Percentiles rank a stretch among this genome's conserved stretches.
phyloP scores from a whole-genome alignment of 441 rosid species.

The Aleurites moluccanus region DNA sequence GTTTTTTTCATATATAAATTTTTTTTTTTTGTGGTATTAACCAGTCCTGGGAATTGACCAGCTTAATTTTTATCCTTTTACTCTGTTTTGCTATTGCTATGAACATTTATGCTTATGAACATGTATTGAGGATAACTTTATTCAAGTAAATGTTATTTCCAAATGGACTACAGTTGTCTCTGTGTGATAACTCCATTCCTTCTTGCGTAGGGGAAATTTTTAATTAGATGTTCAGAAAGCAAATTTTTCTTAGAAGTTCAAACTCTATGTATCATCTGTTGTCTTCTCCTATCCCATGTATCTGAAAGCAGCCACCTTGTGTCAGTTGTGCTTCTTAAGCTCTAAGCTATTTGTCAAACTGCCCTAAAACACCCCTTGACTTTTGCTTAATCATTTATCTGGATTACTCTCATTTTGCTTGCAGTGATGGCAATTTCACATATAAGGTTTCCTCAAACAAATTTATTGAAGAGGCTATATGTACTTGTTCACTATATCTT shows the following conservation, averaged over 20 bases:
- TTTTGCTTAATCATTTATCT: not conserved
- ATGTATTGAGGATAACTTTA: not conserved
- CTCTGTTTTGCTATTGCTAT: not conserved
- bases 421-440: not conserved
- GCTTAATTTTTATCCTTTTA: not conserved
- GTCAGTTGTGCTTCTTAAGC: not conserved
- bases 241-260: not conserved
- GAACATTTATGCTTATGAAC: not conserved
- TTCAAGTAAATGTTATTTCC: not conserved
- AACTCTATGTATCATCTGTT: not conserved
- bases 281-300: not conserved
- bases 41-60: not conserved
- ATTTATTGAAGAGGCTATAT: not conserved
- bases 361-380: not conserved
- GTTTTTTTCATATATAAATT: too few species aligned
- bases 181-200: too few species aligned
- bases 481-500: not conserved
- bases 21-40: too few species aligned
- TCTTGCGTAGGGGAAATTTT: not conserved
- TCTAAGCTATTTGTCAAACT: not conserved
- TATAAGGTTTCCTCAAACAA: not conserved
- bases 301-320: not conserved
- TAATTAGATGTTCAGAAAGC: not conserved
- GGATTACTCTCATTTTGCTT: not conserved
- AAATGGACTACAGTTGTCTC: not conserved